Percentiles rank a stretch among this genome's conserved stretches.
Conservation (phyloP, 1,284 basidiomycete genomes). For the Malassezia dermatis region DNA sequence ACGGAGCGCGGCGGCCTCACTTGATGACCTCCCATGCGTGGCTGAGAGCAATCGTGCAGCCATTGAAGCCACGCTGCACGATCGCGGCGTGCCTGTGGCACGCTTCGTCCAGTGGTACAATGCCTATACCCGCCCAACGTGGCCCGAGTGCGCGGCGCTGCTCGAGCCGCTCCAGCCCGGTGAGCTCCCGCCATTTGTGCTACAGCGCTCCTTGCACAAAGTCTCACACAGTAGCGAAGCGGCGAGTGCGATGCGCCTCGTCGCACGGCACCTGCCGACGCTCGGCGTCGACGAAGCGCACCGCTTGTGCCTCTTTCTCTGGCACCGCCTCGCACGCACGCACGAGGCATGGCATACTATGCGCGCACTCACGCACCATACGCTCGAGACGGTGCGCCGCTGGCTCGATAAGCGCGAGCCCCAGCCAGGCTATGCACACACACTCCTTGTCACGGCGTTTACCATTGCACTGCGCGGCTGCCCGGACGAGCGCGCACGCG, state of each 20-base stretch:
- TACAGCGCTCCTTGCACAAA: conserved; percentile 11
- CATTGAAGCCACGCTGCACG: neutral
- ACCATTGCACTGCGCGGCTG: neutral
- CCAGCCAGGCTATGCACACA: neutral
- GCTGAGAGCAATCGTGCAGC: neutral
- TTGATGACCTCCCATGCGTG: conserved; percentile 8
- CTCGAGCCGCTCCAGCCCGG: conserved; percentile 3
- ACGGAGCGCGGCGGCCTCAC: neutral
- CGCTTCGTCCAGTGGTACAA: conserved; percentile 16
- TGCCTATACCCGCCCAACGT: conserved; percentile 5
- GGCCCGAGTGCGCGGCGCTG: neutral
- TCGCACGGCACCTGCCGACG: neutral
- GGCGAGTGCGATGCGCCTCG: conserved; percentile 5
- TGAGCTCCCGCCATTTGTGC: conserved; percentile 10
- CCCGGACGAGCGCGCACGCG: conserved; percentile 8
- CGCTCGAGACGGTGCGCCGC: neutral
- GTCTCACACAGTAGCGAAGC: neutral
- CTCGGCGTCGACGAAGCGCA: neutral
- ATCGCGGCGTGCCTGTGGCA: neutral
- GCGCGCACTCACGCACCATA: neutral
- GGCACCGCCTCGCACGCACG: neutral
- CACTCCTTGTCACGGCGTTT: neutral
- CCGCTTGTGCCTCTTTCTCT: conserved; percentile 1
- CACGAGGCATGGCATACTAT: conserved; percentile 8
- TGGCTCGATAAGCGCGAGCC: neutral